These are phyloP conservation scores for Aspergillus tubingensis DNA, from an alignment of 2,329 filamentous ascomycete species.

Conservation along the genomic window DNA sequence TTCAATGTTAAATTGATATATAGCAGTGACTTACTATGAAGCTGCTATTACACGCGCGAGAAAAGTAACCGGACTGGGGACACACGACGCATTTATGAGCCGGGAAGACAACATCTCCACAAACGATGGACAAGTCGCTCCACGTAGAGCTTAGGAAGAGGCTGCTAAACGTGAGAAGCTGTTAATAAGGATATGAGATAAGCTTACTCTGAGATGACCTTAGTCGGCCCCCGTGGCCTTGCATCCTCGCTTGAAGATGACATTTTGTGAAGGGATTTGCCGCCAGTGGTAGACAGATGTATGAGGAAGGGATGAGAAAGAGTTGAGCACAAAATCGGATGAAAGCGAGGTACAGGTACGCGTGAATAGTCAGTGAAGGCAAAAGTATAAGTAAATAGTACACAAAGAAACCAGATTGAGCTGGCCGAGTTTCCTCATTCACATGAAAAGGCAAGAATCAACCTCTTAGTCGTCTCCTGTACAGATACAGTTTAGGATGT, in stretches of 20 bases:
- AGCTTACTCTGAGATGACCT: not conserved
- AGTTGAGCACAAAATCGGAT: too few species aligned
- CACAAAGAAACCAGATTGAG: not conserved
- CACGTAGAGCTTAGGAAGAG: not conserved
- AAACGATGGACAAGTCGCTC: slow-evolving; percentile 4
- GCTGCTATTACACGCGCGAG: not conserved
- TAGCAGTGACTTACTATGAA: not conserved
- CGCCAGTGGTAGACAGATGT: too few species aligned
- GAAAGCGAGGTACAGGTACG: too few species aligned
- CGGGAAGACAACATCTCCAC: not conserved
- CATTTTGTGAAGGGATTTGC: too few species aligned
- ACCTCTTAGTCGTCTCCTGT: not conserved
- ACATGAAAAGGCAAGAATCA: not conserved
- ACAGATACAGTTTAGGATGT: not conserved
- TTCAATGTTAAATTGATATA: not conserved
- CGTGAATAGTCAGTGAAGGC: too few species aligned
- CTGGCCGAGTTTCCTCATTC: not conserved
- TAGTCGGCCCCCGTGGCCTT: not conserved
- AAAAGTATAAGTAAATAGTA: too few species aligned
- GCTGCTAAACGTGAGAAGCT: not conserved
- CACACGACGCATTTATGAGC: slow-evolving; percentile 7
- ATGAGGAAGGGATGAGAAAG: too few species aligned
- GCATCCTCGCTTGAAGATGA: too few species aligned
- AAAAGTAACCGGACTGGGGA: not conserved
- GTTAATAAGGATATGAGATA: too few species aligned